Base-by-base conservation (phyloP, 2,329 filamentous ascomycete genomes). In the Aureobasidium subglaciale region DNA sequence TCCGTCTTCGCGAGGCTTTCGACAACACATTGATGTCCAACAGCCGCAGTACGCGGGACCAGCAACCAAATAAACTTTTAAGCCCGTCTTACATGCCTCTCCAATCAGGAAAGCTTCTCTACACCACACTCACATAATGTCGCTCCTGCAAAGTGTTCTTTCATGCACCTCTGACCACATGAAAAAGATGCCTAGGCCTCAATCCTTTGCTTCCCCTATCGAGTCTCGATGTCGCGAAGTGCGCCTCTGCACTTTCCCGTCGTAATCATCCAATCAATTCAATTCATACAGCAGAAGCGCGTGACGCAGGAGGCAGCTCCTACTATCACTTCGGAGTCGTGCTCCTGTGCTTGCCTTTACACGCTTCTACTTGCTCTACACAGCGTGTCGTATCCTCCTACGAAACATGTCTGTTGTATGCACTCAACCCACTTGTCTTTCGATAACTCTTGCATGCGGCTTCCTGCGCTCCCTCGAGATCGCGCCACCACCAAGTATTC, bases 21-120 rank as follows among this genome's bases (percentile, higher is more conserved):
- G 9, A 16, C 5, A 34, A n/a, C 13, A 24, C 27, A n/a, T 34
- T 34, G 25, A 32, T 22, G 11, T 24, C 10, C 13, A 7, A 22
- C 24, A 49, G n/a, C 32, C 32, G 32, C 32, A 11, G 13, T 29
- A 38, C 27, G 45, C 32, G 32, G 13, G 15, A 5, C 20, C 18
- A 25, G 22, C 45, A 49, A 49, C 37, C 30, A 49, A 38, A 49
- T 49, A 49, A 16, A 20, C 45, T 49, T 49, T 49, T 15, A 16
- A 35, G 32, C 45, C 37, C 25, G 45, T 27, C 45, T 29, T 49
- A 27, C 32, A 30, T 48, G 30, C 32, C 30, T 49, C 20, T 22
- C 42, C 18, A 46, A 46, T 46, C 45, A 49, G 8, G 9, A 11
- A 13, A 25, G 13, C 22, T 27, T 18, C 32, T 37, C 8, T 43